Evolutionary conservation across 202 grass and related monocot genomes (phyloP), one percentile per base, ranked within the genome.

Genomic region (Panicum hallii): DNA sequence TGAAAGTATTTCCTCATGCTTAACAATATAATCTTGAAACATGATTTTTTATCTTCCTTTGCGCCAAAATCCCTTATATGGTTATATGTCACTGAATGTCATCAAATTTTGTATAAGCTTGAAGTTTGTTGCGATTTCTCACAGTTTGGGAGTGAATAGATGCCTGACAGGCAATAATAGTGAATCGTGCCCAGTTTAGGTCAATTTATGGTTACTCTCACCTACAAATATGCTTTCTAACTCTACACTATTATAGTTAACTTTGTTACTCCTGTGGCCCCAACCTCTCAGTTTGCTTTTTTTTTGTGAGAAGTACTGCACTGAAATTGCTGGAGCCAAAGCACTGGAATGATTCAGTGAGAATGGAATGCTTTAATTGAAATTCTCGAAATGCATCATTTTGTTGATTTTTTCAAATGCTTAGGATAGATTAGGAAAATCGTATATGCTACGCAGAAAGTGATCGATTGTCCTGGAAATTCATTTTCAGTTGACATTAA

Each of bases 401-500:
- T 74, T 12, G 65, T 68, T 75, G 74, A 88, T 68, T 88, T 88
- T 86, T 70, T 85, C 38, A 90, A 88, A 82, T 79, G 72, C 74
- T 10, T 90, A 41, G 73, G 90, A 43, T 79, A 88, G 10, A 80
- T 90, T 72, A 79, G 72, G 72, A 88, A 86, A 83, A 86, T 88
- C 79, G 67, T 88, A 44, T 83, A 83, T 52, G 79, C 90, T 67
- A 80, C 54, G 28, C 88, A 50, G 45, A 50, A 49, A 50, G 26
- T 50, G 22, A 17, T 72, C 50, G 46, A 9, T 50, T 14, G 70
- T 8, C 4, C 0, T 72, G 7, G 3, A 50, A 32, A 13, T 50
- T 72, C 70, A 32, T 32, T 72, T 72, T 50, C 14, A 50, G 43
- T 32, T 72, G 45, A 49, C 15, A 3, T 50, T 10, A 49, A 72